Evolutionary conservation across 1,284 basidiomycete species (phyloP).

Genomic region (Quambalaria eucalypti): DNA sequence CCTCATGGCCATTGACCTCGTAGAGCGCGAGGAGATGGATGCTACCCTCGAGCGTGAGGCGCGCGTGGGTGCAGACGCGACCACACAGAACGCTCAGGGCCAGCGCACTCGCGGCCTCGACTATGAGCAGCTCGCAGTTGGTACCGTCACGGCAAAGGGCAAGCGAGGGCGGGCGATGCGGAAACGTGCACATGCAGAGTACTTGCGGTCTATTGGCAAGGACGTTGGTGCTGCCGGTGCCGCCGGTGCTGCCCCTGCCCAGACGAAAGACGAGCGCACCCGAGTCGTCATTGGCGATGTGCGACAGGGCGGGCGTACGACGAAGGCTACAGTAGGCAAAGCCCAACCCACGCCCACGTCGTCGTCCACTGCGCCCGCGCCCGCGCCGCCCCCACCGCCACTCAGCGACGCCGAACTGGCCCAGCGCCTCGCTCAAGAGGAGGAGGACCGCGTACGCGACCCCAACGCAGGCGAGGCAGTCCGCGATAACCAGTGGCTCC

Average conservation of each 20-base stretch:
- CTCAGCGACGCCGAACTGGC: conserved; percentile 31
- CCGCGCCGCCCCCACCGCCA: not conserved
- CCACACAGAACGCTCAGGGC: not conserved
- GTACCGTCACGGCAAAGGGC: conserved; percentile 8
- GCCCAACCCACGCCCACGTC: not conserved
- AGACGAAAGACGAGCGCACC: conserved; percentile 2
- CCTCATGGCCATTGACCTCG: conserved; percentile 27
- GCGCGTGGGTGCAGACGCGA: not conserved
- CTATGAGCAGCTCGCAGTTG: conserved; percentile 19
- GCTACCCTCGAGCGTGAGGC: not conserved
- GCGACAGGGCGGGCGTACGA: conserved; percentile 18
- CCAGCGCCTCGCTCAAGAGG: conserved; percentile 27
- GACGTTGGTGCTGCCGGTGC: not conserved
- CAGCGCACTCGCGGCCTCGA: conserved; percentile 27
- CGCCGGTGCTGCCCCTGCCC: no score
- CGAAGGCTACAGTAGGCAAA: no score
- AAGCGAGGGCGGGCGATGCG: conserved; percentile 23
- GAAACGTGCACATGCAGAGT: conserved; percentile 15
- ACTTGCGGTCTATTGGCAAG: not conserved
- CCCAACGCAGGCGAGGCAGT: conserved; percentile 20
- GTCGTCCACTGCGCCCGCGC: not conserved
- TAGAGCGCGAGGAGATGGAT: conserved; percentile 20
- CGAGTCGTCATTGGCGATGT: conserved; percentile 35
- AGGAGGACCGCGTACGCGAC: no score
- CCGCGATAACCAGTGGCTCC: conserved; percentile 38